These are phyloP conservation scores for Sherardia arvensis DNA, from an alignment of 257 asterid species.

Conservation along the genomic window DNA sequence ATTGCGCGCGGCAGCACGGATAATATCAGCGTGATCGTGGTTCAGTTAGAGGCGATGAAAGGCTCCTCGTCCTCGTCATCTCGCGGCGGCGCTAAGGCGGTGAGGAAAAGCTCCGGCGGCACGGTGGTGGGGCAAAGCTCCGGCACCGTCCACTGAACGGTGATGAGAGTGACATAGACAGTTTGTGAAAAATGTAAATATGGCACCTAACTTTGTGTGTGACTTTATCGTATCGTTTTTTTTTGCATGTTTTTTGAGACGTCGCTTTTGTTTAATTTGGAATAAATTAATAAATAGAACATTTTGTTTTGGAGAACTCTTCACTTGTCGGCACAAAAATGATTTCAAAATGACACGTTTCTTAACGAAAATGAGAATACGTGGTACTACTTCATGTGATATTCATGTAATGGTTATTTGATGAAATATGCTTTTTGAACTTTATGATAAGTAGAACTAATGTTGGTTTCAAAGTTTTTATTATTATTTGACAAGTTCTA, in stretches of 20 bases:
- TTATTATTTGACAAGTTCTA: no score
- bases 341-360: no score
- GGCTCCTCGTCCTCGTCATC: not conserved
- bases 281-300: no score
- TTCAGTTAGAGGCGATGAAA: conserved; percentile 16
- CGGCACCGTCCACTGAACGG: not conserved
- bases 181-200: not conserved
- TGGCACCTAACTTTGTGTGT: not conserved
- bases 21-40: conserved; percentile 43
- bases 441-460: no score
- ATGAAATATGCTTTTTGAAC: no score
- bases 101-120: not conserved
- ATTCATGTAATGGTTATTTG: no score
- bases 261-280: not conserved
- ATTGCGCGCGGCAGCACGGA: conserved; percentile 51
- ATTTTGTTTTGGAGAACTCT: no score
- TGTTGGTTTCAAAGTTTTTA: no score
- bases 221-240: not conserved
- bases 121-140: not conserved
- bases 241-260: not conserved
- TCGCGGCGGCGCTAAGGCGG: not conserved
- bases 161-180: not conserved
- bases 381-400: no score
- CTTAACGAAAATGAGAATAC: no score
- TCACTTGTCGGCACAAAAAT: no score